Percentiles rank a stretch among this genome's conserved stretches.
Evolutionary conservation across 768 basidiomycete genomes (phyloP).

Genomic region (Serendipita sp.): DNA sequence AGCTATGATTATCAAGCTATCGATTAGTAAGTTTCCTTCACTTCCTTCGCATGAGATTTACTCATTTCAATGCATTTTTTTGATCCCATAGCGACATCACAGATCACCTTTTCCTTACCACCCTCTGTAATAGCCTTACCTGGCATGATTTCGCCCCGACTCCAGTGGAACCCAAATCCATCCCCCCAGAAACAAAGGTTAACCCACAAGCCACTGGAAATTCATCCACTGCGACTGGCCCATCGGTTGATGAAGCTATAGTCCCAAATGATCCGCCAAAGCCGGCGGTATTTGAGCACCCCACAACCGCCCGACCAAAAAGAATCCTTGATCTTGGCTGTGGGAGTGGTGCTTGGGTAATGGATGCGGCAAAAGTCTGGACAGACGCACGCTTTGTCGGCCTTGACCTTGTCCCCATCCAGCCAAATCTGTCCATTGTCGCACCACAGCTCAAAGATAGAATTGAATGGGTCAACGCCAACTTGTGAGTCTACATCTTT

Average conservation of each 20-base stretch:
- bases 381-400: constrained; percentile 50
- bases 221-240: background rate
- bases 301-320: background rate
- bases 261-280: background rate
- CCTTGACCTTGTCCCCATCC: constrained; percentile 53
- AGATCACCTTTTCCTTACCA: constrained; percentile 41
- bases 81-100: constrained; percentile 39
- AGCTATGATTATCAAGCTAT: constrained; percentile 45
- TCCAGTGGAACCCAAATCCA: constrained; percentile 39
- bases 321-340: constrained; percentile 55
- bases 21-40: constrained; percentile 39
- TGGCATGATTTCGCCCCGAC: constrained; percentile 48
- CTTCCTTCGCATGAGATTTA: background rate
- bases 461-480: constrained; percentile 56
- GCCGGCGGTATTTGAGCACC: background rate
- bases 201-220: too few relatives aligned
- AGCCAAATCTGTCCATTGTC: constrained; percentile 48
- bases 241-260: background rate
- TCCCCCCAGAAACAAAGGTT: too few relatives aligned
- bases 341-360: constrained; percentile 60
- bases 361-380: constrained; percentile 49
- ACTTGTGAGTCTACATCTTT: constrained; percentile 35
- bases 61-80: background rate
- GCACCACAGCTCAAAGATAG: constrained; percentile 41
- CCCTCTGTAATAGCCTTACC: constrained; percentile 40